A percentile compares a stretch with the other conserved stretches of the same genome.
Evolutionary conservation across 495 filamentous ascomycete genomes (phyloP).

Genomic region (Aspergillus homomorphus): DNA sequence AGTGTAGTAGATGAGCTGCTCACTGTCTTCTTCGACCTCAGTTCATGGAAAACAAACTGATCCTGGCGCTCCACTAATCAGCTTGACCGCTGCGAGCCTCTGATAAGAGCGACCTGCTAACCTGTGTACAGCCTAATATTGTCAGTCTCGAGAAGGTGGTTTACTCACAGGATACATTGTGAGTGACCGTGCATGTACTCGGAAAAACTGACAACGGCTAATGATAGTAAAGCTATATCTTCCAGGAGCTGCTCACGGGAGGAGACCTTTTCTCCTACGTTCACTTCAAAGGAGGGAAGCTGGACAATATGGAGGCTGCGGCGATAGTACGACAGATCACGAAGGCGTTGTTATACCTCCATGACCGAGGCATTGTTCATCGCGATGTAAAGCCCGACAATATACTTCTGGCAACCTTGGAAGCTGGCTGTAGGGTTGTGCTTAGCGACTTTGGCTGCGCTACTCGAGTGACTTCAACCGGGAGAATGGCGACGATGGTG

Average conservation of each 20-base stretch:
- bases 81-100: too few relatives aligned
- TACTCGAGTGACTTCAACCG: constrained; percentile 32
- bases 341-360: constrained; percentile 59
- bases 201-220: neutral
- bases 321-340: constrained; percentile 57
- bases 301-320: constrained; percentile 52
- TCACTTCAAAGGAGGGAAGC: constrained; percentile 40
- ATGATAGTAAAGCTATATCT: constrained; percentile 52
- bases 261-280: constrained; percentile 66
- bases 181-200: constrained; percentile 20
- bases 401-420: constrained; percentile 56
- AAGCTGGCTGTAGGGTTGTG: constrained; percentile 53
- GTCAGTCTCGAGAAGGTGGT: constrained; percentile 55
- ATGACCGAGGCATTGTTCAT: constrained; percentile 56
- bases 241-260: constrained; percentile 61
- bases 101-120: constrained; percentile 9
- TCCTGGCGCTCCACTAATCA: too few relatives aligned
- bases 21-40: too few relatives aligned
- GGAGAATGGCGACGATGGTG: constrained; percentile 58
- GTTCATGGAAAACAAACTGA: too few relatives aligned
- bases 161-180: constrained; percentile 49
- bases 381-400: constrained; percentile 73
- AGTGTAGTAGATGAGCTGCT: too few relatives aligned
- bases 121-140: constrained; percentile 54
- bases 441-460: constrained; percentile 74